Evolutionary conservation across 148 eudicot genomes (phyloP).

Genomic region (Vaccinium corymbosum): DNA sequence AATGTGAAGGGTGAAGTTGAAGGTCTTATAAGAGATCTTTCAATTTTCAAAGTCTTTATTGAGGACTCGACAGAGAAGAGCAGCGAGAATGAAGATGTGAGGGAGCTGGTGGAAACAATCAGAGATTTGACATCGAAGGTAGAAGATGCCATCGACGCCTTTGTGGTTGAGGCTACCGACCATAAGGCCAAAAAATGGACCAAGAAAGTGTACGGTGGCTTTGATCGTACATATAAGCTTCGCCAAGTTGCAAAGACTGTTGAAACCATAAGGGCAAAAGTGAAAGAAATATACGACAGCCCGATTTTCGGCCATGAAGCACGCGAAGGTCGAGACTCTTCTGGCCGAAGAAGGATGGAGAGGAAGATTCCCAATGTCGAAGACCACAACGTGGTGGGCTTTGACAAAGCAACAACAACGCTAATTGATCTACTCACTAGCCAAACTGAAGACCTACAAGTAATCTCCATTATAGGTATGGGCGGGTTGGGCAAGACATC

Average conservation of each 20-base stretch:
- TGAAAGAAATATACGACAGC: neutral
- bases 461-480: no score
- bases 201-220: neutral
- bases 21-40: slow-evolving; percentile 21
- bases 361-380: slow-evolving; percentile 17
- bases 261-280: no score
- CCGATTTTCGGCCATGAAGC: slow-evolving; percentile 12
- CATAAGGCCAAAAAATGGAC: neutral
- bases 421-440: slow-evolving; percentile 22
- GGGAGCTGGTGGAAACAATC: slow-evolving; percentile 27
- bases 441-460: neutral
- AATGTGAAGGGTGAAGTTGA: slow-evolving; percentile 25
- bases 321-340: slow-evolving; percentile 5
- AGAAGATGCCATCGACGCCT: neutral
- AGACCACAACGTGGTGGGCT: slow-evolving; percentile 39
- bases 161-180: no score
- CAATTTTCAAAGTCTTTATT: slow-evolving; percentile 27
- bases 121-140: slow-evolving; percentile 24
- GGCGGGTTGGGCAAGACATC: no score
- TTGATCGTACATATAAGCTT: neutral
- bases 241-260: no score
- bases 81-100: slow-evolving; percentile 15
- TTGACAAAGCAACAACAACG: slow-evolving; percentile 28
- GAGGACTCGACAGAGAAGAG: slow-evolving; percentile 21
- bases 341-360: neutral